Base-by-base conservation (phyloP, 1,139 yeast species). In the Suhomyces wounanorum region DNA sequence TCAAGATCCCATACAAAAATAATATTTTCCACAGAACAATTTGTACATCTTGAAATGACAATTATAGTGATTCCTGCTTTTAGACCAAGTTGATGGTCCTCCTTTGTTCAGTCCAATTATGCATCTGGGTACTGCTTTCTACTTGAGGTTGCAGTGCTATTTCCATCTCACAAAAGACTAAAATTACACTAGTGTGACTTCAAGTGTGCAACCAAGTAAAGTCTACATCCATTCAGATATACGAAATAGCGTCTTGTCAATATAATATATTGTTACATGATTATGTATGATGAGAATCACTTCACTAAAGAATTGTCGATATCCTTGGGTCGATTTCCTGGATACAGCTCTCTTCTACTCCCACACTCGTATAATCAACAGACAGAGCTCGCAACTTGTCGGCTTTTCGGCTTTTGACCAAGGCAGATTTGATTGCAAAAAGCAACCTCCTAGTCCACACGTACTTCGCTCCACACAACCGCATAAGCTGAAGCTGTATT, bases 401-500 rank as follows among this genome's bases (percentile, higher is more conserved):
- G 40, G 40, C 40, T 9, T 37, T 21, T 37, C 40, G 40, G 40
- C 26, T 11, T 18, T 18, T 37, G 40, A 10, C 26, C 8, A 18
- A 6, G 8, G 26, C 26, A 37, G 26, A 13, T 14, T 26, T 40
- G 33, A 25, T 6, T 3, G 33, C n/a, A 16, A n/a, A 14, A 11
- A 40, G 14, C 42, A 25, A 40, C n/a, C 33, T 26, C 30, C 26
- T 40, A 13, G 42, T 28, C 42, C 42, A 40, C 33, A 40, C 14
- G 33, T 40, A 11, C 23, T 18, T 17, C 10, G 35, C 31, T 16
- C 35, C 35, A 30, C 44, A 43, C 16, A 43, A 8, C 23, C 35
- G 31, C 40, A 43, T 35, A 5, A 43, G 11, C 26, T 35, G 25
- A 14, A 36, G 16, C 30, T 43, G 40, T n/a, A 81, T 52, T 1